Conservation (phyloP, 768 basidiomycete species). For the Rhizopogon roseolus region DNA sequence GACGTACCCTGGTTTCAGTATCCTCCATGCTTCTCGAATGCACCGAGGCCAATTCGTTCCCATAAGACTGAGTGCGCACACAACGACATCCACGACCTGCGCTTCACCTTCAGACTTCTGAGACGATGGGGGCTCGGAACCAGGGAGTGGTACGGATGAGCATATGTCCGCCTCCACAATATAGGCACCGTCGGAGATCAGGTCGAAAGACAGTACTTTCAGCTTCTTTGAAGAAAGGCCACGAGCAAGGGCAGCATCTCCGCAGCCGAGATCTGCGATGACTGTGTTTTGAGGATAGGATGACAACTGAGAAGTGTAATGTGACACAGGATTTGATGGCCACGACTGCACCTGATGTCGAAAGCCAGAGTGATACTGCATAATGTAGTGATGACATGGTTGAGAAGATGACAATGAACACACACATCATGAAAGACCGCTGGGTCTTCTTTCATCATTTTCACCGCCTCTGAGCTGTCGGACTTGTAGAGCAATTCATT, state of each 20-base stretch:
- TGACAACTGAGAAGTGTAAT: constrained; percentile 66
- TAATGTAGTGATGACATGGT: constrained; percentile 7
- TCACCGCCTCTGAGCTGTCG: constrained; percentile 63
- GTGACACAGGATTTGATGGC: constrained; percentile 91
- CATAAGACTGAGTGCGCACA: constrained; percentile 96
- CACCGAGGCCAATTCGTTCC: constrained; percentile 94
- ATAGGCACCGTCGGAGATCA: constrained; percentile 67
- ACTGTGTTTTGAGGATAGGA: constrained; percentile 62
- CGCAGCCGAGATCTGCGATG: constrained; percentile 92
- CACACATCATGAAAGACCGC: constrained; percentile 77
- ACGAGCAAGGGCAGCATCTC: constrained; percentile 85
- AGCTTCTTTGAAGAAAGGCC: constrained; percentile 64
- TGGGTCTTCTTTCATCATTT: constrained; percentile 83
- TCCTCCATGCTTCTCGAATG: constrained; percentile 84
- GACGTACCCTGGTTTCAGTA: constrained; percentile 76
- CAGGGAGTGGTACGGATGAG: constrained; percentile 75
- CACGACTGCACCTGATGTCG: constrained; percentile 87
- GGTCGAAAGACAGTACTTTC: constrained; percentile 73
- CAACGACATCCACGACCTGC: constrained; percentile 83
- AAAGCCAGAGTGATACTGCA: constrained; percentile 92
- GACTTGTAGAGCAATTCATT: constrained; percentile 93
- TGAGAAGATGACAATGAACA: constrained; percentile 8
- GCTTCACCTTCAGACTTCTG: constrained; percentile 48
- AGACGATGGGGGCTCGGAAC: constrained; percentile 48
- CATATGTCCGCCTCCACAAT: constrained; percentile 93